These are phyloP conservation scores for Trichosporon ovoides DNA, from an alignment of 1,284 basidiomycete species.

Conservation along the genomic window DNA sequence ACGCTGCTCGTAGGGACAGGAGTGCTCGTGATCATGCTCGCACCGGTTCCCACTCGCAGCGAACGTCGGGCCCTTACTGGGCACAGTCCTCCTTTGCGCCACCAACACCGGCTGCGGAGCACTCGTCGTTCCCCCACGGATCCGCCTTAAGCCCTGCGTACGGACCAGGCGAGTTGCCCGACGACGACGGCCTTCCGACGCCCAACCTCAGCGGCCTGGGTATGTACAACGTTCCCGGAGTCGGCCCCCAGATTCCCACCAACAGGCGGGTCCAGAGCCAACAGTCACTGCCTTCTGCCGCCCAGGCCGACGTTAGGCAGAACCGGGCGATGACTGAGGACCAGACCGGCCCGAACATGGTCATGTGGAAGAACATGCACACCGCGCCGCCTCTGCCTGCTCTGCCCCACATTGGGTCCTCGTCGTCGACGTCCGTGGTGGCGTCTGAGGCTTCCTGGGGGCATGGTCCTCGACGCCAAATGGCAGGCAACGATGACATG, in stretches of 20 bases:
- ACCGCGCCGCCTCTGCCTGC: conserved; percentile 56
- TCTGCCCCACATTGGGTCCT: conserved; percentile 36
- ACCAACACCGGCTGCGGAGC: conserved; percentile 36
- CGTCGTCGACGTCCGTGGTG: conserved; percentile 23
- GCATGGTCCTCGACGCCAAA: not conserved
- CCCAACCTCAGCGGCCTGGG: conserved; percentile 52
- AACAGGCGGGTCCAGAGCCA: conserved; percentile 54
- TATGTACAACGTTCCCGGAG: conserved; percentile 49
- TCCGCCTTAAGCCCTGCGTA: not conserved
- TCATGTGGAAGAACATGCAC: conserved; percentile 58
- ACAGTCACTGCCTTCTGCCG: conserved; percentile 57
- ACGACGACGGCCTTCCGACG: conserved; percentile 28
- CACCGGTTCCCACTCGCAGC: conserved; percentile 28
- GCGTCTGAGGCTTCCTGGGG: conserved; percentile 36
- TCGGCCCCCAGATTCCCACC: conserved; percentile 42
- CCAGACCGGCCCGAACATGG: conserved; percentile 59
- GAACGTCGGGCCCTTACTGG: conserved; percentile 21
- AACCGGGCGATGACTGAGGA: conserved; percentile 67
- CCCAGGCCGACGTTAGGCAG: conserved; percentile 51
- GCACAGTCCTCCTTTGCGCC: conserved; percentile 37
- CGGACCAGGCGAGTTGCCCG: conserved; percentile 9
- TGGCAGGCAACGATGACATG: conserved; percentile 11
- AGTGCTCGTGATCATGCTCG: conserved; percentile 50
- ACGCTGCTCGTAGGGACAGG: conserved; percentile 46
- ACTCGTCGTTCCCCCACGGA: conserved; percentile 24